Conservation (phyloP, 1,139 yeast species). For the Blastobotrys raffinosifermentans region DNA sequence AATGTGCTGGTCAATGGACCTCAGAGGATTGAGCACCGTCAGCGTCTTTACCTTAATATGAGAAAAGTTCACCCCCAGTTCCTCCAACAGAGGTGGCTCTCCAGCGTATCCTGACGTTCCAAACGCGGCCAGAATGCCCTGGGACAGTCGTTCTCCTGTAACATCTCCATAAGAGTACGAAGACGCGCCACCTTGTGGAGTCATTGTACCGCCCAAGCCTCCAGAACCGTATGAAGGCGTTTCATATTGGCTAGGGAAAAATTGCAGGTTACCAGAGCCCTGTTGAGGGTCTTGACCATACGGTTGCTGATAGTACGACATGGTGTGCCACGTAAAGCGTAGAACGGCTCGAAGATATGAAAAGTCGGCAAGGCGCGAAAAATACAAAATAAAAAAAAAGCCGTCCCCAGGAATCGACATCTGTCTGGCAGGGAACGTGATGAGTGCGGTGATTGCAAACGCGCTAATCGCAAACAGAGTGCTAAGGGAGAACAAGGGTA, state of each 20-base stretch:
- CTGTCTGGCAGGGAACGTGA: too few relatives aligned
- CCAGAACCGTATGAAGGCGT: constrained; percentile 19
- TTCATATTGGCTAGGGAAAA: constrained; percentile 30
- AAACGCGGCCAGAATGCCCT: constrained; percentile 85
- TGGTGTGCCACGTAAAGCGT: too few relatives aligned
- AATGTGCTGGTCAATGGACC: constrained; percentile 61
- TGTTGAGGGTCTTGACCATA: constrained; percentile 13
- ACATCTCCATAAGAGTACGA: constrained; percentile 20
- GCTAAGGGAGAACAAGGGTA: constrained; percentile 4
- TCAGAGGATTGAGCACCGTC: constrained; percentile 78
- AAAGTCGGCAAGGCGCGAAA: too few relatives aligned
- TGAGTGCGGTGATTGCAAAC: constrained; percentile 8
- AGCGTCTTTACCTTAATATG: constrained; percentile 82
- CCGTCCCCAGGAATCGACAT: too few relatives aligned
- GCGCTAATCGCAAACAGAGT: constrained; percentile 5
- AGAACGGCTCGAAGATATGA: too few relatives aligned
- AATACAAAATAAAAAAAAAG: too few relatives aligned
- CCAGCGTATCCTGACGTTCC: constrained; percentile 92
- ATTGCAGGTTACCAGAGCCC: constrained; percentile 26
- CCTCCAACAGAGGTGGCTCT: constrained; percentile 89
- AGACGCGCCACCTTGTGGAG: constrained; percentile 14
- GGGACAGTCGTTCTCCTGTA: constrained; percentile 46
- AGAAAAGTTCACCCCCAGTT: constrained; percentile 83
- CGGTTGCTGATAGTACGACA: constrained; percentile 17
- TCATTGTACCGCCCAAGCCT: constrained; percentile 18